phyloP scores from a whole-genome alignment of 2,329 filamentous ascomycete genomes.

The Calycina marina region DNA sequence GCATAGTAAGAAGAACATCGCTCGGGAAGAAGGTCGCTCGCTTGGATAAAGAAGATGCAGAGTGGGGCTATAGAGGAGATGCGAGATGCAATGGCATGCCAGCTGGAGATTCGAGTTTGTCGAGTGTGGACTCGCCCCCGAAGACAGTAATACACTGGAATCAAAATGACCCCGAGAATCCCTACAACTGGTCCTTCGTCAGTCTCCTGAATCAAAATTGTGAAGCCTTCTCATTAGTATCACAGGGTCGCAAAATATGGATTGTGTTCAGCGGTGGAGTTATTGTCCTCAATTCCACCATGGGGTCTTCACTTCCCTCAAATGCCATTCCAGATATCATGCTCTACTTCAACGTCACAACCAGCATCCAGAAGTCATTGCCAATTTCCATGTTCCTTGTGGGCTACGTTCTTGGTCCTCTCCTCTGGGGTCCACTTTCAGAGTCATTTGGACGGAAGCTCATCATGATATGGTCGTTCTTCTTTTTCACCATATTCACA shows the following conservation, averaged over 20 bases:
- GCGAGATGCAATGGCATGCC: no score
- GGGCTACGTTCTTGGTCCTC: constrained; percentile 41
- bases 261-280: constrained; percentile 41
- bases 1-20: no score
- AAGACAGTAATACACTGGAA: constrained; percentile 18
- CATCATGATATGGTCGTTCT: constrained; percentile 48
- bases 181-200: constrained; percentile 20
- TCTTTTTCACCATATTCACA: constrained; percentile 50
- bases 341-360: constrained; percentile 39
- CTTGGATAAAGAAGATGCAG: no score
- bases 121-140: no score
- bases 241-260: constrained; percentile 37
- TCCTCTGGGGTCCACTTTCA: constrained; percentile 50
- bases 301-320: constrained; percentile 49
- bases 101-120: no score
- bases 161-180: constrained; percentile 18
- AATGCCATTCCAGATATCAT: constrained; percentile 46
- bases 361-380: constrained; percentile 26
- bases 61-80: no score
- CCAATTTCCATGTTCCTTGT: constrained; percentile 50
- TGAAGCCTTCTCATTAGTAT: no score
- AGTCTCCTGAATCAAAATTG: no score
- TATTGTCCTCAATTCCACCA: constrained; percentile 52
- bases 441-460: constrained; percentile 48
- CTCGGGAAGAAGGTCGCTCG: no score